Conservation (phyloP, 1,139 yeast genomes). For the Yamadazyma mexicana region DNA sequence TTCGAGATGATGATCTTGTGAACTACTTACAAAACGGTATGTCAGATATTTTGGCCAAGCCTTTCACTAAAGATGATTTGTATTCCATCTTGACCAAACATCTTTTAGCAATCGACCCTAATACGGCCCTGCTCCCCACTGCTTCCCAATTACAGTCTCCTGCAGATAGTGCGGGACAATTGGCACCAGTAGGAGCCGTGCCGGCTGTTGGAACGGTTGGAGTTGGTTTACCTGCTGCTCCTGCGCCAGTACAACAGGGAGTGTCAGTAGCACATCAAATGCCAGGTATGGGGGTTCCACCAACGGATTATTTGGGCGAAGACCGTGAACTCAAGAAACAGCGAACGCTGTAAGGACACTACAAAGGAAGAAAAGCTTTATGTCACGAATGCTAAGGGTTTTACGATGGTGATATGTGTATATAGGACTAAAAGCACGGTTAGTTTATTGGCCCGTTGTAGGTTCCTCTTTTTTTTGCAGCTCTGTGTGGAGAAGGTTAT, state of each 20-base stretch:
- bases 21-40: constrained; percentile 85
- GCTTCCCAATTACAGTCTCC: constrained; percentile 1
- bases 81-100: constrained; percentile 75
- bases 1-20: constrained; percentile 75
- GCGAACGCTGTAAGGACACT: constrained; percentile 14
- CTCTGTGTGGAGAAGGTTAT: too few relatives aligned
- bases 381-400: too few relatives aligned
- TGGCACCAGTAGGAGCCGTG: not conserved
- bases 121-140: too few relatives aligned
- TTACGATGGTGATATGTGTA: not conserved
- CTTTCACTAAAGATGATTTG: constrained; percentile 83
- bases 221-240: too few relatives aligned
- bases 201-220: not conserved
- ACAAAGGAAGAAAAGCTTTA: too few relatives aligned
- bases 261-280: too few relatives aligned
- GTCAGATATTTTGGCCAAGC: constrained; percentile 90
- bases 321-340: constrained; percentile 17
- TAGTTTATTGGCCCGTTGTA: too few relatives aligned
- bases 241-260: too few relatives aligned
- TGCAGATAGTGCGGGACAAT: not conserved
- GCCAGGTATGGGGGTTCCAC: not conserved
- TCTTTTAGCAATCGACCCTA: constrained; percentile 20
- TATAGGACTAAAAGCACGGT: not conserved
- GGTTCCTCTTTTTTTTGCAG: too few relatives aligned
- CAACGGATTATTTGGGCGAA: constrained; percentile 1